Base-by-base conservation (phyloP, 345 rosid species). In the Eucalyptus lansdowneana region DNA sequence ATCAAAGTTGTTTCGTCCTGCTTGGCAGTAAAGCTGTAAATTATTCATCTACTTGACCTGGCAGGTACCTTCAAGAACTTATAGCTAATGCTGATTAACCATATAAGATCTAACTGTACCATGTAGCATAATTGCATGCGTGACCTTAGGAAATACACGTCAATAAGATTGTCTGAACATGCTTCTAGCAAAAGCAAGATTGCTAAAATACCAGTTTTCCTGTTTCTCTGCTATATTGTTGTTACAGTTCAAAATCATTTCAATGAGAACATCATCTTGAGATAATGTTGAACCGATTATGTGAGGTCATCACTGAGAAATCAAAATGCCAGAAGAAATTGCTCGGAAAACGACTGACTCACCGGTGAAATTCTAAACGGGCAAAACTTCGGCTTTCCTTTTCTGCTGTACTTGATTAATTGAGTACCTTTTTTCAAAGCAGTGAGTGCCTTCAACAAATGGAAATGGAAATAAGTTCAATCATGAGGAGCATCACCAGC, bases 331-430 rank as follows among this genome's bases (percentile, higher is more conserved):
- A 22, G 27, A 21, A 40, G 47, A 76, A 76, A 76, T 76, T 76
- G 47, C 47, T 40, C 9, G 5, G 85, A 76, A 40, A 21, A 42
- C 0, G 29, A 69, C n/a, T 42, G 90, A 90, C 94, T 95, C 93
- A 98, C 99, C 87, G 94, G 90, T 4, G 97, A 93, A 89, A 94
- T 93, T 92, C 96, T 94, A 92, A 96, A 96, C 45, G 96, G 91
- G 16, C 99, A 99, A 90, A 98, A 96, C 90, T 98, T 98, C 11
- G 99, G 99, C 88, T 95, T 98, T 44, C 99, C 98, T 93, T 96
- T 96, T 85, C 99, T 94, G 92, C 97, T 98, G 90, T 98, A 97
- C 93, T 98, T 98, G 90, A 98, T 92, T 89, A 98, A 92, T 90
- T 96, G 98, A 90, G 95, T 89, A 67, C 99, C 99, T 90, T 96